Percentiles rank a stretch among this genome's conserved stretches.
phyloP scores from a whole-genome alignment of 225 moss, liverwort and hornwort species.

The Pleurozium schreberi region DNA sequence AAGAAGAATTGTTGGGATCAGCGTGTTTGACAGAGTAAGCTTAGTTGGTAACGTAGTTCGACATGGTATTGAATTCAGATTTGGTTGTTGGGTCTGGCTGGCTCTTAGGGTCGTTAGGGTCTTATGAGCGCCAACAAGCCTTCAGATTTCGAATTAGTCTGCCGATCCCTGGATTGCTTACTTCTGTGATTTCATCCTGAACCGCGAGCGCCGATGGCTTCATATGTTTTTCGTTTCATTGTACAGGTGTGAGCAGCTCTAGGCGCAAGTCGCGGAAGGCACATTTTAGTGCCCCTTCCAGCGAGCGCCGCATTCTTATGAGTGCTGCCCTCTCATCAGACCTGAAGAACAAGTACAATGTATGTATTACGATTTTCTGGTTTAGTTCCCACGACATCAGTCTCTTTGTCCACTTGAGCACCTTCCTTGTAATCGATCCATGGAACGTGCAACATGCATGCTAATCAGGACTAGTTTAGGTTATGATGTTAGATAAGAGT shows the following conservation, averaged over 20 bases:
- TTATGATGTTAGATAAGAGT: background rate
- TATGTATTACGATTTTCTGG: background rate
- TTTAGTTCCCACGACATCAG: background rate
- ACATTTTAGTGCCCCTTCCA: constrained; percentile 37
- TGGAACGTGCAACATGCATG: background rate
- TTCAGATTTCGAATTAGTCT: background rate
- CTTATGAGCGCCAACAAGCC: background rate
- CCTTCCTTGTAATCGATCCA: background rate
- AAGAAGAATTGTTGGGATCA: background rate
- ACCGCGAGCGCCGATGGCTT: background rate
- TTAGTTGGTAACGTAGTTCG: background rate
- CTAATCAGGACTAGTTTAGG: background rate
- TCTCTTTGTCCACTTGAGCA: background rate
- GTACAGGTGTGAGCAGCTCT: constrained; percentile 61
- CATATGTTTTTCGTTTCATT: background rate
- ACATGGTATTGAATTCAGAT: background rate
- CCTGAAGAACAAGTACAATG: constrained; percentile 68
- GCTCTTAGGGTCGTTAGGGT: too few relatives aligned
- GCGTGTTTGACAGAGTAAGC: background rate
- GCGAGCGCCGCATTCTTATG: constrained; percentile 39
- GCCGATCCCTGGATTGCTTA: background rate
- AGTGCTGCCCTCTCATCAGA: constrained; percentile 51
- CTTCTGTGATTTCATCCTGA: background rate
- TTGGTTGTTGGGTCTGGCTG: background rate
- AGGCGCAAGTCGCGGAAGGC: constrained; percentile 40